These are phyloP conservation scores for Claviceps pusilla DNA, from an alignment of 2,329 filamentous ascomycete species.

Conservation along the genomic window DNA sequence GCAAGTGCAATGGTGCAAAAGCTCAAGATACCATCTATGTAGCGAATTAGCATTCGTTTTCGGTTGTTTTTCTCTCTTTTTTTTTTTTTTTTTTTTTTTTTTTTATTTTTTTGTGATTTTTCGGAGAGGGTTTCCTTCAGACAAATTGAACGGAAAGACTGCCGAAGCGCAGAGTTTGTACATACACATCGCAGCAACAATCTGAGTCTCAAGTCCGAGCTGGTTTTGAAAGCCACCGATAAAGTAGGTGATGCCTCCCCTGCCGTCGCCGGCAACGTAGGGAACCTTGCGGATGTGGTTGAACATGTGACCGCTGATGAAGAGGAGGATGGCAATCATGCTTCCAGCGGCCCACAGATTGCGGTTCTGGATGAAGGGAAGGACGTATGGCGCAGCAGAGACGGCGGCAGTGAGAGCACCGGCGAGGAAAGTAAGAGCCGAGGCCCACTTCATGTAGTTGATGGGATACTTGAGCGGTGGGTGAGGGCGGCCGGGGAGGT, in stretches of 20 bases:
- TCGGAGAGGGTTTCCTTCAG: no score
- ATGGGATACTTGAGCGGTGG: constrained; percentile 69
- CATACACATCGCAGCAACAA: constrained; percentile 82
- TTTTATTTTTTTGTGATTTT: not conserved
- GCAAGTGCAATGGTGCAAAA: constrained; percentile 86
- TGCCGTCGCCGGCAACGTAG: constrained; percentile 74
- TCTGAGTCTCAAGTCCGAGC: constrained; percentile 87
- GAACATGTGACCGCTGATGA: constrained; percentile 97
- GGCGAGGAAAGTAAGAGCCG: constrained; percentile 51
- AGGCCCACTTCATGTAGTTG: constrained; percentile 67
- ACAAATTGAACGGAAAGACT: no score
- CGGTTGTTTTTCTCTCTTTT: not conserved
- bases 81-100: not conserved
- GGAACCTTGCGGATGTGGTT: constrained; percentile 95
- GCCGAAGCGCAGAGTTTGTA: not conserved
- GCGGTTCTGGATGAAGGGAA: constrained; percentile 73
- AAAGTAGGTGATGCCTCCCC: constrained; percentile 79
- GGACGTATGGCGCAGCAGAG: constrained; percentile 61
- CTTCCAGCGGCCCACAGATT: constrained; percentile 89
- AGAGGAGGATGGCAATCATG: constrained; percentile 76
- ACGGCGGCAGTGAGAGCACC: constrained; percentile 53
- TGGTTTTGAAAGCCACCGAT: constrained; percentile 86
- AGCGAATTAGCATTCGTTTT: not conserved
- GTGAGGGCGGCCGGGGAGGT: constrained; percentile 64
- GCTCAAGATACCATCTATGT: constrained; percentile 51